Evolutionary conservation across 495 filamentous ascomycete genomes (phyloP).

Genomic region (Lepraria neglecta): DNA sequence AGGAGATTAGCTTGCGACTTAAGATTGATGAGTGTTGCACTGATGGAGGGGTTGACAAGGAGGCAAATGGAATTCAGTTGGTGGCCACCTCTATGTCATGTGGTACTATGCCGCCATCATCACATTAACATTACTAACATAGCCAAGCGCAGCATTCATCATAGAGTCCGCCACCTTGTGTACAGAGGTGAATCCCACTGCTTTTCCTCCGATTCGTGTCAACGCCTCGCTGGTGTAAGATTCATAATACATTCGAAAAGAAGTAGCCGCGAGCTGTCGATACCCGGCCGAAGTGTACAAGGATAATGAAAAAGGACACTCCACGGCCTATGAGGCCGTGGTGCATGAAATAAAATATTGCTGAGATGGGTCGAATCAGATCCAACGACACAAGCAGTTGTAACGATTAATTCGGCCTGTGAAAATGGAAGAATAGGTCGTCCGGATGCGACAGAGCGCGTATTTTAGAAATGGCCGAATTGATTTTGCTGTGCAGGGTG

Average conservation of each 20-base stretch:
- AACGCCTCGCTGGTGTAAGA: slow-evolving; percentile 17
- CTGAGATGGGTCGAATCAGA: too few species aligned
- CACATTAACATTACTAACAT: slow-evolving; percentile 12
- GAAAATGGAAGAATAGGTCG: neutral
- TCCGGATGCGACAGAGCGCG: neutral
- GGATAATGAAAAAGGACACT: neutral
- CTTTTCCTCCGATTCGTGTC: neutral
- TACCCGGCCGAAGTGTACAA: neutral
- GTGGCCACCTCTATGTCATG: too few species aligned
- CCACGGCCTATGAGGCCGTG: neutral
- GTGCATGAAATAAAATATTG: neutral
- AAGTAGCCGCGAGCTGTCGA: neutral
- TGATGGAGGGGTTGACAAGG: too few species aligned
- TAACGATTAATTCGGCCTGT: neutral
- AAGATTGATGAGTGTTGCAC: too few species aligned
- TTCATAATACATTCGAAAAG: slow-evolving; percentile 7
- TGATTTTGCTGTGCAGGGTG: slow-evolving; percentile 22
- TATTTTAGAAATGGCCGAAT: slow-evolving; percentile 15
- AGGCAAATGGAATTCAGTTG: too few species aligned
- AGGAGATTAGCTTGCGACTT: too few species aligned
- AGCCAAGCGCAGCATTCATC: slow-evolving; percentile 1
- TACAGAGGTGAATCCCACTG: neutral
- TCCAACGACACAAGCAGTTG: too few species aligned
- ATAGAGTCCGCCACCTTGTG: neutral
- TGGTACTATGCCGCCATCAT: neutral